phyloP scores from a whole-genome alignment of 2,329 filamentous ascomycete genomes.

The Xylogone sp. region DNA sequence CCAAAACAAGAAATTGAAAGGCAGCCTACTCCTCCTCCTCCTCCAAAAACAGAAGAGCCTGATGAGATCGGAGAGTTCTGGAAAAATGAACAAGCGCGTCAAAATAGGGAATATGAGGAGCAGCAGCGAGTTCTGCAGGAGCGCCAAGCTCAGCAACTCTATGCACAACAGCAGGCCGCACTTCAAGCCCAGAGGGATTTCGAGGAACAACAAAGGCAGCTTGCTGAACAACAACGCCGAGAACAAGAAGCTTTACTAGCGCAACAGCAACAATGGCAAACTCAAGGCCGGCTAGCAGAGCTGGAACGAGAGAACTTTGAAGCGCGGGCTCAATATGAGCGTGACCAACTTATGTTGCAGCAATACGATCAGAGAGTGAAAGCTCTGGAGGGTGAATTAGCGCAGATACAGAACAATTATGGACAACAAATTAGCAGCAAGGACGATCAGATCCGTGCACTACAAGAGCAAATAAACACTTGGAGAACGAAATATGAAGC shows the following conservation, averaged over 20 bases:
- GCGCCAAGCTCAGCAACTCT: conserved; percentile 77
- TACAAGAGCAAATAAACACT: conserved; percentile 96
- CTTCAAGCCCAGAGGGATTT: conserved; percentile 91
- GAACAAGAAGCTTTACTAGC: conserved; percentile 87
- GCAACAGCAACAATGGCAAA: conserved; percentile 90
- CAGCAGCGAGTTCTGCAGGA: conserved; percentile 87
- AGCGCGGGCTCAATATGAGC: conserved; percentile 90
- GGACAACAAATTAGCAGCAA: conserved; percentile 83
- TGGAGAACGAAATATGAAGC: conserved; percentile 98
- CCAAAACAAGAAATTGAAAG: conserved; percentile 71
- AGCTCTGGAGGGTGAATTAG: conserved; percentile 81
- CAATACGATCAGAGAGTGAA: conserved; percentile 96
- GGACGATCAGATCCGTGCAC: conserved; percentile 86
- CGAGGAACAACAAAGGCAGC: conserved; percentile 84
- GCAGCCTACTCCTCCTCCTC: conserved; percentile 65
- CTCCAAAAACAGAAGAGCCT: conserved; percentile 71
- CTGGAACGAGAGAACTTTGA: conserved; percentile 93
- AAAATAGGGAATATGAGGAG: conserved; percentile 92
- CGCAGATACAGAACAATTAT: conserved; percentile 76
- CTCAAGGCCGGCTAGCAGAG: conserved; percentile 91
- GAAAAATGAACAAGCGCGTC: conserved; percentile 86
- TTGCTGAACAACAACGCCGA: conserved; percentile 84
- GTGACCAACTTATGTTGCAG: conserved; percentile 94
- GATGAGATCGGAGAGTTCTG: conserved; percentile 97
- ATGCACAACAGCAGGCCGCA: conserved; percentile 77